phyloP scores from a whole-genome alignment of 176 grass and related monocot species.

The Microstegium vimineum region DNA sequence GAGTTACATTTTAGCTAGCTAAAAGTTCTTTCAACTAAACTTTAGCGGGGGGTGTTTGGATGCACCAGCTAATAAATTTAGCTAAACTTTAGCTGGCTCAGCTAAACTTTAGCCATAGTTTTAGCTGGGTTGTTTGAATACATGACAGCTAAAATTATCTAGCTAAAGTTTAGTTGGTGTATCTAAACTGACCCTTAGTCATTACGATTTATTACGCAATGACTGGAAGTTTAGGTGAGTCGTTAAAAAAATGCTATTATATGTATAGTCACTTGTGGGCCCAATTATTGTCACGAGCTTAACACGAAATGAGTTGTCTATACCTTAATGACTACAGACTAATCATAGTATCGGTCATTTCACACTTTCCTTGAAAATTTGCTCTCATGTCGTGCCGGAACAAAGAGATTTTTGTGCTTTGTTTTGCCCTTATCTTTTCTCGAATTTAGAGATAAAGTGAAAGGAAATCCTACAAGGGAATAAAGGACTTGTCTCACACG shows the following conservation, averaged over 20 bases:
- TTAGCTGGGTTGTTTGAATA: too few species aligned
- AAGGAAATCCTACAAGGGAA: conserved; percentile 8
- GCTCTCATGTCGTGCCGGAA: neutral
- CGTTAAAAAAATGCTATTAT: neutral
- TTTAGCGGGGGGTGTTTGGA: too few species aligned
- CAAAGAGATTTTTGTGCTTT: neutral
- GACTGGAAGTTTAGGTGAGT: neutral
- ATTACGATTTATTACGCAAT: neutral
- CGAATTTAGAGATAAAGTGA: conserved; percentile 1
- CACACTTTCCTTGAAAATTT: neutral
- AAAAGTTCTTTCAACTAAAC: too few species aligned
- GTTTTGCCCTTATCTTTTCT: neutral
- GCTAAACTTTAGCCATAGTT: too few species aligned
- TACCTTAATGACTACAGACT: neutral
- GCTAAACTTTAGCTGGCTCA: too few species aligned
- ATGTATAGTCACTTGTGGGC: neutral
- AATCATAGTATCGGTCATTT: conserved; percentile 14
- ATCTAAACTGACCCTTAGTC: too few species aligned
- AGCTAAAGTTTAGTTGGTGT: too few species aligned
- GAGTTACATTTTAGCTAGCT: too few species aligned
- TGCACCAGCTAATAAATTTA: too few species aligned
- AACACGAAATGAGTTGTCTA: neutral
- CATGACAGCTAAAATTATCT: too few species aligned
- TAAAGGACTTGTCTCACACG: neutral
- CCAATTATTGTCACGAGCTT: neutral